Percentiles rank a stretch among this genome's conserved stretches.
phyloP scores from a whole-genome alignment of 805 yeast genomes.

The Zygosaccharomyces siamensis region DNA sequence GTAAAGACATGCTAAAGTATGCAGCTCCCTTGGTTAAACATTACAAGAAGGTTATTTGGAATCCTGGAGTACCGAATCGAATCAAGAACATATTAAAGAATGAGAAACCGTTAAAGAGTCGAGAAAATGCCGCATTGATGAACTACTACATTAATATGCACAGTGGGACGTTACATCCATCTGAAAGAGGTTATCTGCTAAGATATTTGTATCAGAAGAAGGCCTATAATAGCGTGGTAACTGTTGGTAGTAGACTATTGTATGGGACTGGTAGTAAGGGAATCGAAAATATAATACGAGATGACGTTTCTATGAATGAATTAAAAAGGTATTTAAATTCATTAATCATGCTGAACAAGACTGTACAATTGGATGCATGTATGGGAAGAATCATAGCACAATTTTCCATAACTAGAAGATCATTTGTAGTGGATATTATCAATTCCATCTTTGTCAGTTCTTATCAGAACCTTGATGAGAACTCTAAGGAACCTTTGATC shows the following conservation, averaged over 20 bases:
- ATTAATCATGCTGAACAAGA: conserved; percentile 13
- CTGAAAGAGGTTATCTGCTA: conserved; percentile 18
- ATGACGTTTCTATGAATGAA: conserved; percentile 19
- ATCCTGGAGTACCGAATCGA: conserved; percentile 9
- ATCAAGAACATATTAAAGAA: conserved; percentile 9
- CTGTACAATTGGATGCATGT: conserved; percentile 11
- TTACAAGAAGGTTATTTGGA: conserved; percentile 10
- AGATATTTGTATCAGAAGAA: conserved; percentile 17
- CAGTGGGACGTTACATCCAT: background rate
- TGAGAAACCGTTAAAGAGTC: conserved; percentile 5
- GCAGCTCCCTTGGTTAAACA: conserved; percentile 16
- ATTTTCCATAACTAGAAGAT: conserved; percentile 19
- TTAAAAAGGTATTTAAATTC: conserved; percentile 20
- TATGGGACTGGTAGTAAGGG: conserved; percentile 8
- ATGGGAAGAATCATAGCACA: conserved; percentile 22
- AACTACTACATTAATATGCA: conserved; percentile 1
- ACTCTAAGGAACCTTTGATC: conserved; percentile 12
- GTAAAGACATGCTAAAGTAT: conserved; percentile 15
- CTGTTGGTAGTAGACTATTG: conserved; percentile 18
- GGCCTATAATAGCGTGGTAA: conserved; percentile 17
- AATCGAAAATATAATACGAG: conserved; percentile 6
- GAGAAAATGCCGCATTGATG: conserved; percentile 7
- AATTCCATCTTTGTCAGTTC: conserved; percentile 16
- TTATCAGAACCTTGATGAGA: conserved; percentile 1
- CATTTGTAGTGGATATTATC: conserved; percentile 15